These are phyloP conservation scores for Microascus cirrosus DNA, from an alignment of 2,329 filamentous ascomycete genomes.

Conservation along the genomic window DNA sequence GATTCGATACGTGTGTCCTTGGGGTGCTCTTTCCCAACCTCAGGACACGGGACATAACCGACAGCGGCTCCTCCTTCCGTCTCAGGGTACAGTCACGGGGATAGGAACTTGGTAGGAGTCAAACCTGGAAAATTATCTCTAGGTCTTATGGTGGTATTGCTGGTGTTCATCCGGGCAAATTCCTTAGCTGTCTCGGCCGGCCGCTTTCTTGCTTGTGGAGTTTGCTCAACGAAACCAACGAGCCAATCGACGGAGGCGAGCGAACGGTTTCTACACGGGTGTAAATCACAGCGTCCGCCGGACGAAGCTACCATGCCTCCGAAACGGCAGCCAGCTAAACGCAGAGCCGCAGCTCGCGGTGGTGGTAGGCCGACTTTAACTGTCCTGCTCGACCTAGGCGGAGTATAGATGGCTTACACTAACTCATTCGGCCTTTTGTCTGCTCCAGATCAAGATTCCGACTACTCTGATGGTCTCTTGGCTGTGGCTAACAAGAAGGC, in stretches of 20 bases:
- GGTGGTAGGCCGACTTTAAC: background rate
- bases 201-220: too few relatives aligned
- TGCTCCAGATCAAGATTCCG: background rate
- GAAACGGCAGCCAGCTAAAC: constrained; percentile 1
- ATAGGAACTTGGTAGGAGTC: background rate
- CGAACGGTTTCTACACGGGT: too few relatives aligned
- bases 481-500: constrained; percentile 2
- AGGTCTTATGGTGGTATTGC: background rate
- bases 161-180: background rate
- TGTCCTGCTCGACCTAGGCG: background rate
- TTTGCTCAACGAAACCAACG: too few relatives aligned
- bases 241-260: too few relatives aligned
- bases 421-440: background rate
- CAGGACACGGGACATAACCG: background rate
- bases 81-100: background rate
- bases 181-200: background rate
- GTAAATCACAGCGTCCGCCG: background rate
- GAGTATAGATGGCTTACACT: background rate
- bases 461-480: background rate
- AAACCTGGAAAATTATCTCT: background rate
- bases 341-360: background rate
- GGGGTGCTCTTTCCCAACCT: background rate
- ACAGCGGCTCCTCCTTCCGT: background rate
- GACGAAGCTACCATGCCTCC: background rate
- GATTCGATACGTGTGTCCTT: background rate